Evolutionary conservation across 441 rosid species (phyloP).

Genomic region (Jatropha podagrica): DNA sequence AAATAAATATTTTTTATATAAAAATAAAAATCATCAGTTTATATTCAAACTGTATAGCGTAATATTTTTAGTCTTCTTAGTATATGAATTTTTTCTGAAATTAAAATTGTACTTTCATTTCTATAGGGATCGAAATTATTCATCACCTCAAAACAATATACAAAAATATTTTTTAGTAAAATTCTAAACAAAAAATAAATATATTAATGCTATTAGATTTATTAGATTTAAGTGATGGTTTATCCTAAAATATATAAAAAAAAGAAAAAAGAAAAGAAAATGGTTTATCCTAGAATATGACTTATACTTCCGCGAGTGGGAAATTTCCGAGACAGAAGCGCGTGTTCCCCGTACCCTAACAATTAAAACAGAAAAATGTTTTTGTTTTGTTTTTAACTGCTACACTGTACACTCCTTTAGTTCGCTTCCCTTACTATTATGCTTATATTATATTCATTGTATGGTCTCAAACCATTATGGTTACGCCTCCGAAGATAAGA

Average conservation of each 20-base stretch:
- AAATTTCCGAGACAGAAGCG: background rate
- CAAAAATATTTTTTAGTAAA: too few relatives aligned
- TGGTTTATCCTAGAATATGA: background rate
- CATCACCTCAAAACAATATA: too few relatives aligned
- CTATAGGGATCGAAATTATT: too few relatives aligned
- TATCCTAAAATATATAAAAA: too few relatives aligned
- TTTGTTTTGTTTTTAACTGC: conserved; percentile 16
- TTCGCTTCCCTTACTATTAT: background rate
- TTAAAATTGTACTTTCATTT: background rate
- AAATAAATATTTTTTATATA: too few relatives aligned
- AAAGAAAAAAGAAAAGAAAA: too few relatives aligned
- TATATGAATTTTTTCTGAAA: background rate
- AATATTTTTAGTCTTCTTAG: too few relatives aligned
- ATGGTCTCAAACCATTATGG: conserved; percentile 58
- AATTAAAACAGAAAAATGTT: background rate
- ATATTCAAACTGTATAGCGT: too few relatives aligned
- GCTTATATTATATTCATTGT: conserved; percentile 23
- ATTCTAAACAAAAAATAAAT: too few relatives aligned
- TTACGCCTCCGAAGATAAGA: conserved; percentile 53
- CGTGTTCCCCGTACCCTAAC: background rate
- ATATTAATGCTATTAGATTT: too few relatives aligned
- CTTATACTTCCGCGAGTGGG: background rate
- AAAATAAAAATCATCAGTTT: too few relatives aligned
- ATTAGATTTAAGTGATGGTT: too few relatives aligned
- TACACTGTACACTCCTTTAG: background rate